Percentiles rank a stretch among this genome's conserved stretches.
phyloP scores from a whole-genome alignment of 2,329 filamentous ascomycete species.

The Mycosphaerella sp. region DNA sequence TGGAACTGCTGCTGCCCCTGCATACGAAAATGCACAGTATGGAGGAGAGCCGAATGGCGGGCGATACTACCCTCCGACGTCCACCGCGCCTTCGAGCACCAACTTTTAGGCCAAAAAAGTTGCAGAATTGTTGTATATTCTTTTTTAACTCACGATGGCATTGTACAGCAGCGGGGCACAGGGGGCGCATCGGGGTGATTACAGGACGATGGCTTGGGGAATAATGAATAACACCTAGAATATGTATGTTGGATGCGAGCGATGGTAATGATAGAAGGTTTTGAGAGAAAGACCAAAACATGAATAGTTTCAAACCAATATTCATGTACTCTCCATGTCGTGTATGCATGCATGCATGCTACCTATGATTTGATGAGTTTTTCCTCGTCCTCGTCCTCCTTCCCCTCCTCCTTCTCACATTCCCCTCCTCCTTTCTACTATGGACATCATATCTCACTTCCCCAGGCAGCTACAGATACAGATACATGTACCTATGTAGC shows the following conservation, averaged over 20 bases:
- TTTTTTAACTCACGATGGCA: background rate
- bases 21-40: slow-evolving; percentile 11
- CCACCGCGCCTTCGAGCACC: background rate
- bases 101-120: background rate
- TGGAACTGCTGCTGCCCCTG: slow-evolving; percentile 4
- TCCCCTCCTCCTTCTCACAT: too few species aligned
- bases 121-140: background rate
- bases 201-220: background rate
- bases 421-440: too few species aligned
- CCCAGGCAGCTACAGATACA: too few species aligned
- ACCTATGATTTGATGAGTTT: too few species aligned
- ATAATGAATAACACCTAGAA: background rate
- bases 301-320: background rate
- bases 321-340: too few species aligned
- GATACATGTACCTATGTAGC: too few species aligned
- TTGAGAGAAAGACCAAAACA: background rate
- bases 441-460: too few species aligned
- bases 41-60: background rate
- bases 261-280: background rate
- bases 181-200: background rate
- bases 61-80: slow-evolving; percentile 20
- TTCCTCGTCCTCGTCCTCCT: too few species aligned
- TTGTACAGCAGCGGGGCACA: background rate
- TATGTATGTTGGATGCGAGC: background rate
- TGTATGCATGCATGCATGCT: too few species aligned